Base-by-base conservation (phyloP, 495 filamentous ascomycete genomes). In the Penicillium chermesinum region DNA sequence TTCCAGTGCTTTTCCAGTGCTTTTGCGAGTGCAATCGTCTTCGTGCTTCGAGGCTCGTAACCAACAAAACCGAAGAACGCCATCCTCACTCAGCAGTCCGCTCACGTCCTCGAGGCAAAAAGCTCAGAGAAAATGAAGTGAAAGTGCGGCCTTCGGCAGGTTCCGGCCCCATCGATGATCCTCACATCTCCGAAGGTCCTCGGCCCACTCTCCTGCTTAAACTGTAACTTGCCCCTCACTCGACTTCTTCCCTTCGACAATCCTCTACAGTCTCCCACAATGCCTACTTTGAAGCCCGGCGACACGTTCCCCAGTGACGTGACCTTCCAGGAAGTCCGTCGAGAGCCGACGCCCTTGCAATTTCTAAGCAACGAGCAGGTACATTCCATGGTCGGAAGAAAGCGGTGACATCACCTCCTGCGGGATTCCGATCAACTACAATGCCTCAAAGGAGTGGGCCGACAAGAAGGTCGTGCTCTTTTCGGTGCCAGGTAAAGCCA, bases 381-480 rank as follows among this genome's bases (percentile, higher is more conserved):
- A 88, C 70, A 73, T 90, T 52, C 82, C 85, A 12, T 88, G 83
- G 69, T 76, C 75, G 8, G 71, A 77, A 21, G 86, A 88, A 54
- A 78, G 72, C 22, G 73, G 67, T 38, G 78, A 82, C 35, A 72
- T 89, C 50, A 85, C 80, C 25, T 70, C 78, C 25, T 95, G 90
- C 65, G 89, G 90, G 43, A 78, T 85, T 13, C 86, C 87, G 30
- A 77, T 81, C 57, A 72, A 76, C 55, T 94, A 89, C 69, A 75
- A 95, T 57, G 89, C 90, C 58, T 87, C 82, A 61, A 81, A 88
- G 61, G 86, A 94, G 57, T 94, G 85, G 76, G 79, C 81, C 22
- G 71, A 82, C 69, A 95, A 94, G 79, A 95, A 93, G 66, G 86
- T 91, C 18, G 87, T 96, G 35, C 72, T 97, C 36, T 86, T 96